Base-by-base conservation (phyloP, 2,329 filamentous ascomycete genomes). In the Domatiomyces catenatus region DNA sequence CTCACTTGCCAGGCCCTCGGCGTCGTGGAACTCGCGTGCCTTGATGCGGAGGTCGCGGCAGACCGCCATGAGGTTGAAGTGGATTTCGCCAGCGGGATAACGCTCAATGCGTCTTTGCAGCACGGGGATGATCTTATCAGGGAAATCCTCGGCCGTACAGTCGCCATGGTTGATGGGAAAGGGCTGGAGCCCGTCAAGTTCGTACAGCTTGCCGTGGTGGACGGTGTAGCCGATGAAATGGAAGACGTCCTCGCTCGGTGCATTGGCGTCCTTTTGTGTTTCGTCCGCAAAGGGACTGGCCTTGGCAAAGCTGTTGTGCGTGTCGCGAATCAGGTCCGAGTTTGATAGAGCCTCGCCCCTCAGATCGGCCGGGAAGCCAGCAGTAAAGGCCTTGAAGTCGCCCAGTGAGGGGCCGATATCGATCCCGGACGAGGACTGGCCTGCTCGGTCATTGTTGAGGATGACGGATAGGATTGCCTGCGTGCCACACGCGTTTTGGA, bases 401-500 rank as follows among this genome's bases (percentile, higher is more conserved):
- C 71, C 70, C 57, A 94, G 73, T 57, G 79, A 74, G 2, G 72
- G 64, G 49, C 89, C 89, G 55, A 94, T 80, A 32, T 88, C 76
- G 47, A 94, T 75, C 10, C 52, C 42, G 0, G 64, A 54, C 1
- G 58, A 55, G 0, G 61, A 47, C 12, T 61, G 46, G 0, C 64
- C 56, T 32, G 65, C 66, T 50, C 70, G 74, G 46, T 77, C 76
- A 67, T 93, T 84, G 71, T 98, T 98, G 58, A 98, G 73, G 28
- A 96, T 76, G 50, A 96, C 86, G 49, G 85, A 92, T 42, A 98
- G 78, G 46, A 98, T 79, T 2, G 92, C 92, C 67, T 98, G 92
- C 15, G 92, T 98, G 44, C 89, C 92, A 70, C 92, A 98, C 6
- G 92, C 92, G 68, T 98, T 98, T 69, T 96, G 90, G 65, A 98